Conservation (phyloP, 805 yeast species). For the Kodamaea hsintzibuensis region DNA sequence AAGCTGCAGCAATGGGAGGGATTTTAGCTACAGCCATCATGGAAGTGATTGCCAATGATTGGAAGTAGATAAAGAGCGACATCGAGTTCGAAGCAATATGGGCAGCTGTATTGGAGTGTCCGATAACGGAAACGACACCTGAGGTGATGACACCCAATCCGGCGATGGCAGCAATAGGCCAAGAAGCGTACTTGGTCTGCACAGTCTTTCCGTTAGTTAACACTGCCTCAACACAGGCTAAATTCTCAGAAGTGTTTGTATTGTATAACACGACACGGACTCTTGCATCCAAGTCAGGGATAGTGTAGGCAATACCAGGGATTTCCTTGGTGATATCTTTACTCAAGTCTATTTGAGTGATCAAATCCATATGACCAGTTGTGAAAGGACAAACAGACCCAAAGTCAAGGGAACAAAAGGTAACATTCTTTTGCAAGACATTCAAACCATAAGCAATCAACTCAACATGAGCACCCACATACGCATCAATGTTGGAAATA, state of each 20-base stretch:
- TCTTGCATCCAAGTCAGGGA: conserved; percentile 94
- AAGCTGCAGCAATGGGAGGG: conserved; percentile 97
- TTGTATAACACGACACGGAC: conserved; percentile 67
- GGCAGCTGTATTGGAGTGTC: conserved; percentile 90
- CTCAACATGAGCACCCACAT: conserved; percentile 60
- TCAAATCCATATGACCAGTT: conserved; percentile 82
- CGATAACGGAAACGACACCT: conserved; percentile 81
- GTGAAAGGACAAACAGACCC: conserved; percentile 73
- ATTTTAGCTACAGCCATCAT: conserved; percentile 93
- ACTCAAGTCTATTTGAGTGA: conserved; percentile 48
- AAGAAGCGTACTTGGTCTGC: conserved; percentile 62
- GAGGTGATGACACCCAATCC: conserved; percentile 87
- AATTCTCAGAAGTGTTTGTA: conserved; percentile 42
- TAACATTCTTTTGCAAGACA: conserved; percentile 52
- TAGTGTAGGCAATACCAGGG: conserved; percentile 83
- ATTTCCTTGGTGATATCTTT: conserved; percentile 47
- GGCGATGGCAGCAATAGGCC: conserved; percentile 94
- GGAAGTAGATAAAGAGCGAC: conserved; percentile 91
- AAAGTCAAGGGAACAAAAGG: conserved; percentile 60
- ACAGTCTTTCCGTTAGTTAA: conserved; percentile 90
- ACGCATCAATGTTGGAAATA: conserved; percentile 70
- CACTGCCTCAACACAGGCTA: conserved; percentile 92
- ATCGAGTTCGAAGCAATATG: conserved; percentile 97
- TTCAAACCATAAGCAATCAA: conserved; percentile 81
- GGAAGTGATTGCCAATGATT: conserved; percentile 84